Percentiles rank a stretch among this genome's conserved stretches.
Conservation (phyloP, 2,329 filamentous ascomycete species). For the Calcarisporium arbuscula region DNA sequence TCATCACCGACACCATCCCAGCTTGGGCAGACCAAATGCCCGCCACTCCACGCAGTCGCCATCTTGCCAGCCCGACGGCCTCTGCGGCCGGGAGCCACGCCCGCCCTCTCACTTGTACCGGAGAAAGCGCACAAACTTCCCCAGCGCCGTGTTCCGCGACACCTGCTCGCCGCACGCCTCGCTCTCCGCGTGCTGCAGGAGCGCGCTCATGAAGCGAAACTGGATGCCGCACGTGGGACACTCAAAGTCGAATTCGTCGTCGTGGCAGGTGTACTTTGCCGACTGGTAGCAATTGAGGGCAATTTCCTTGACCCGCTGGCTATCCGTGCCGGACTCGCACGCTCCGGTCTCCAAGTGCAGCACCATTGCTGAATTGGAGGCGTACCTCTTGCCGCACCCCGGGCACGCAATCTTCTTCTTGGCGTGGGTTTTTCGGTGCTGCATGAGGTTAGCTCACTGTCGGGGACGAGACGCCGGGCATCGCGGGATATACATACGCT, state of each 20-base stretch:
- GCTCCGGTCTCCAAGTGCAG: constrained; percentile 16
- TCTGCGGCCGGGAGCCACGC: too few relatives aligned
- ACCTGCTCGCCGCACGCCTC: constrained; percentile 10
- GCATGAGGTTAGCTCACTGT: neutral
- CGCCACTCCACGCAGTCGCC: too few relatives aligned
- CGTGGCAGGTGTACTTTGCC: constrained; percentile 13
- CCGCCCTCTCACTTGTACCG: too few relatives aligned
- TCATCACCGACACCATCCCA: too few relatives aligned
- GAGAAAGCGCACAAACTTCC: constrained; percentile 2
- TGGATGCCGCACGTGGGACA: constrained; percentile 12
- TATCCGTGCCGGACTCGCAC: constrained; percentile 11
- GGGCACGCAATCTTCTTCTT: constrained; percentile 10
- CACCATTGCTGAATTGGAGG: constrained; percentile 16
- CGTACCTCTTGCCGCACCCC: constrained; percentile 12
- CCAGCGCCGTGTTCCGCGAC: neutral
- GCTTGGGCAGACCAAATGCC: too few relatives aligned
- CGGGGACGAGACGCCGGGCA: too few relatives aligned
- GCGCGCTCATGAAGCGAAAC: constrained; percentile 11
- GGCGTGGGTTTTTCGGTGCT: constrained; percentile 15
- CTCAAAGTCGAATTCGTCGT: constrained; percentile 8
- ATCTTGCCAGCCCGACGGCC: too few relatives aligned
- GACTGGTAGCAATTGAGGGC: constrained; percentile 9
- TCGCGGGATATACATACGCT: too few relatives aligned
- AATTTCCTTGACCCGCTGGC: constrained; percentile 2
- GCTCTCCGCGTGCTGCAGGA: constrained; percentile 19